These are phyloP conservation scores for Pseudocohnilembus persalinus DNA, from an alignment of 169 alveolate species.

Conservation along the genomic window DNA sequence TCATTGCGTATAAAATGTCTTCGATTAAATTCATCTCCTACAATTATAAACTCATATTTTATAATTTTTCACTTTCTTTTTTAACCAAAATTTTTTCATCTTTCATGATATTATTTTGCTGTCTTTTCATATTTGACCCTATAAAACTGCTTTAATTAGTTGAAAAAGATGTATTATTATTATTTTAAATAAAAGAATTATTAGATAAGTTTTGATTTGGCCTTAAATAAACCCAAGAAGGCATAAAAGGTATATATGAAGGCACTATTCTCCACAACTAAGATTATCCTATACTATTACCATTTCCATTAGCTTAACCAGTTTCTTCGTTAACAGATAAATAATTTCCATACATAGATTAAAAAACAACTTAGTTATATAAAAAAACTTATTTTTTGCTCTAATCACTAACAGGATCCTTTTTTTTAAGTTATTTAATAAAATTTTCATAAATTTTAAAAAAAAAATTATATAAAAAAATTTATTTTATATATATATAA, in stretches of 20 bases:
- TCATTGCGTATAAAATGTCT: slow-evolving; percentile 18
- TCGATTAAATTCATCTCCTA: slow-evolving; percentile 13
- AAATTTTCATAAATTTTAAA: neutral
- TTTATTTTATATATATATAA: too few species aligned
- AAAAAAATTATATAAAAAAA: too few species aligned
- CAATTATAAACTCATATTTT: slow-evolving; percentile 10
- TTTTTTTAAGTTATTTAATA: neutral
- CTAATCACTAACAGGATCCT: neutral
- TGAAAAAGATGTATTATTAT: too few species aligned
- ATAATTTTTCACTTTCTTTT: slow-evolving; percentile 10
- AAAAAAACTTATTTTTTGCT: neutral
- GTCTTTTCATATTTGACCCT: neutral
- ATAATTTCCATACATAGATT: neutral
- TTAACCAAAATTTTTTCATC: neutral
- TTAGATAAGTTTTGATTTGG: neutral
- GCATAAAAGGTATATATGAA: slow-evolving; percentile 8
- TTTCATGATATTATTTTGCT: neutral
- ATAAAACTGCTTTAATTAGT: neutral
- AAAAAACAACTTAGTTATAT: slow-evolving; percentile 1
- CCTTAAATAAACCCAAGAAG: slow-evolving; percentile 1
- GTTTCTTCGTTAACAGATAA: neutral
- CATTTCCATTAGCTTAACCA: neutral
- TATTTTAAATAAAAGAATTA: neutral
- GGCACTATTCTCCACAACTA: slow-evolving; percentile 7
- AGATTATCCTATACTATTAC: slow-evolving; percentile 1